Base-by-base conservation (phyloP, 106 monocot species). In the Ottelia alismoides region DNA sequence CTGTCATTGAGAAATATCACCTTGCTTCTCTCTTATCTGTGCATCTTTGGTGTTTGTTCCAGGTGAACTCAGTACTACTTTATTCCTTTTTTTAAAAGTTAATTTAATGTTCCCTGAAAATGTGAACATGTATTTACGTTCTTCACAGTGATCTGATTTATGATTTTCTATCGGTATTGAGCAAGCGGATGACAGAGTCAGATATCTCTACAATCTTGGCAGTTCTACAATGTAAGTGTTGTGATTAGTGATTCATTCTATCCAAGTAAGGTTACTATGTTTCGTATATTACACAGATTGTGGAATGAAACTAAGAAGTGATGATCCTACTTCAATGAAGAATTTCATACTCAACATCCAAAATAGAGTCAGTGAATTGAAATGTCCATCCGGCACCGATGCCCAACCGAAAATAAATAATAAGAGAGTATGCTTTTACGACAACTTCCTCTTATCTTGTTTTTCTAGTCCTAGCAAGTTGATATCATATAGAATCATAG, bases 81-180 rank as follows among this genome's bases (percentile, higher is more conserved):
- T n/a, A n/a, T n/a, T n/a, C n/a, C n/a, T n/a, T n/a, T n/a, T n/a
- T n/a, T n/a, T n/a, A n/a, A n/a, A n/a, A n/a, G n/a, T n/a, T n/a
- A n/a, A n/a, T n/a, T n/a, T n/a, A n/a, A n/a, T n/a, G n/a, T n/a
- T n/a, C n/a, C n/a, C n/a, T n/a, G n/a, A n/a, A n/a, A n/a, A n/a
- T n/a, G n/a, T n/a, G n/a, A n/a, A n/a, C n/a, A n/a, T 26, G 48
- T 67, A 5, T 82, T n/a, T n/a, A n/a, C n/a, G n/a, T n/a, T n/a
- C n/a, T n/a, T n/a, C n/a, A 69, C 85, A 96, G 96, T 31, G 85
- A 89, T 76, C 75, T 96, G 43, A 61, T 96, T 30, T 96, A 85
- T 65, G 85, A 96, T 69, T 78, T 96, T 53, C 78, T 94, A 30
- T 76, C 59, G 17, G 61, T 69, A 6, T 59, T 96, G 76, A 77